Conservation (phyloP, 257 asterid species). For the Echium plantagineum region DNA sequence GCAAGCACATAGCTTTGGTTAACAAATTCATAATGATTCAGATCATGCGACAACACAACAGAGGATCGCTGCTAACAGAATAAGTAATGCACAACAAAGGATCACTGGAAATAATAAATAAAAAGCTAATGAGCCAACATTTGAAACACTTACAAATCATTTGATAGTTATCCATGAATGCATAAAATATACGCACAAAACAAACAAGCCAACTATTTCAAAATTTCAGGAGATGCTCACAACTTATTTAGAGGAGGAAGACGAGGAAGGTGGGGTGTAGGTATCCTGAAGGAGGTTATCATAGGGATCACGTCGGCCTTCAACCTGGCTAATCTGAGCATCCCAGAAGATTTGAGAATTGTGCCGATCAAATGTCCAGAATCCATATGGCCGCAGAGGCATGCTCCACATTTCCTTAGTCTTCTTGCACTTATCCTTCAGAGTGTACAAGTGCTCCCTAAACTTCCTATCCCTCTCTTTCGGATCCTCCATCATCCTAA, state of each 20-base stretch:
- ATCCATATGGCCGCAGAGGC: constrained; percentile 79
- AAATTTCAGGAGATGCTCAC: background rate
- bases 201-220: background rate
- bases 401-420: constrained; percentile 59
- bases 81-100: too few species aligned
- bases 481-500: constrained; percentile 81
- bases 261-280: constrained; percentile 11
- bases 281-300: constrained; percentile 48
- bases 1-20: background rate
- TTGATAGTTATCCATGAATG: background rate
- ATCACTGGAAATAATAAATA: too few species aligned
- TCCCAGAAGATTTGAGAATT: constrained; percentile 66
- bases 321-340: constrained; percentile 71
- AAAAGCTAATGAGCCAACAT: too few species aligned
- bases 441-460: constrained; percentile 49
- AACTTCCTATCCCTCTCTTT: constrained; percentile 55
- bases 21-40: too few species aligned
- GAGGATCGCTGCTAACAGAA: background rate
- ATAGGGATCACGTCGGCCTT: constrained; percentile 80
- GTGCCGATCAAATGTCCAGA: constrained; percentile 81
- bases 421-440: constrained; percentile 38
- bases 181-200: background rate
- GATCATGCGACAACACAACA: background rate
- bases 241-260: constrained; percentile 20
- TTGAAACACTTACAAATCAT: background rate